Conservation (phyloP, 2,329 filamentous ascomycete genomes). For the Hirsutella rhossiliensis region DNA sequence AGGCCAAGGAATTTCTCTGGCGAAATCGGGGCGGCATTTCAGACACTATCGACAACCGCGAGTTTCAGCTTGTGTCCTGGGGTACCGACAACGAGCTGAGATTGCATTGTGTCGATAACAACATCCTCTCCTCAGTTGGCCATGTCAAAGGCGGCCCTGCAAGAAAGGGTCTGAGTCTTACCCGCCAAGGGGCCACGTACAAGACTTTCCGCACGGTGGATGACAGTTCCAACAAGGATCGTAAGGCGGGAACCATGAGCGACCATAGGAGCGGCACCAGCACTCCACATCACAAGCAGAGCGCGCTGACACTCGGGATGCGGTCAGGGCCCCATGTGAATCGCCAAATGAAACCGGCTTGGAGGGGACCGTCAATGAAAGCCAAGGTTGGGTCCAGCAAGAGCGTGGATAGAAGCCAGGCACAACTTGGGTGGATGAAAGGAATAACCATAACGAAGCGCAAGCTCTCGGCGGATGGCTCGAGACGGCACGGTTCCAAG, state of each 20-base stretch:
- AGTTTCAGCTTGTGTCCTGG: slow-evolving; percentile 91
- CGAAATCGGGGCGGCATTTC: slow-evolving; percentile 58
- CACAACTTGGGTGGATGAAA: slow-evolving; percentile 58
- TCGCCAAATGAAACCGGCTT: slow-evolving; percentile 25
- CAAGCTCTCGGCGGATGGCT: slow-evolving; percentile 27
- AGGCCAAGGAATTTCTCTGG: slow-evolving; percentile 90
- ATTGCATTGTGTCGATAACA: slow-evolving; percentile 59
- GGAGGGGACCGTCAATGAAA: slow-evolving; percentile 48
- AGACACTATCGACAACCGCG: slow-evolving; percentile 65
- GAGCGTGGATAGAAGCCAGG: slow-evolving; percentile 33
- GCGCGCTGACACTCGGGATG: slow-evolving; percentile 30
- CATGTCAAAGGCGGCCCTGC: slow-evolving; percentile 58
- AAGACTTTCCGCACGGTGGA: slow-evolving; percentile 72
- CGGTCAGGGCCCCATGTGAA: slow-evolving; percentile 19
- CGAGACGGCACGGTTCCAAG: slow-evolving; percentile 36
- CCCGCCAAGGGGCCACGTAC: slow-evolving; percentile 74
- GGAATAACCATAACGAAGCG: slow-evolving; percentile 52
- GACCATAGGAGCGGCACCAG: slow-evolving; percentile 38
- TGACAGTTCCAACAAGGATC: slow-evolving; percentile 42
- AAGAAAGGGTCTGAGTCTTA: slow-evolving; percentile 55
- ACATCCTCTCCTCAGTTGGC: slow-evolving; percentile 56
- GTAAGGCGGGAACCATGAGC: slow-evolving; percentile 49
- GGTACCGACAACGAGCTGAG: slow-evolving; percentile 75
- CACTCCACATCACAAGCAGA: slow-evolving; percentile 28
- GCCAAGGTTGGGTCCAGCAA: slow-evolving; percentile 32